phyloP scores from a whole-genome alignment of 2,329 filamentous ascomycete species.

The Neophaeococcomyces aloes region DNA sequence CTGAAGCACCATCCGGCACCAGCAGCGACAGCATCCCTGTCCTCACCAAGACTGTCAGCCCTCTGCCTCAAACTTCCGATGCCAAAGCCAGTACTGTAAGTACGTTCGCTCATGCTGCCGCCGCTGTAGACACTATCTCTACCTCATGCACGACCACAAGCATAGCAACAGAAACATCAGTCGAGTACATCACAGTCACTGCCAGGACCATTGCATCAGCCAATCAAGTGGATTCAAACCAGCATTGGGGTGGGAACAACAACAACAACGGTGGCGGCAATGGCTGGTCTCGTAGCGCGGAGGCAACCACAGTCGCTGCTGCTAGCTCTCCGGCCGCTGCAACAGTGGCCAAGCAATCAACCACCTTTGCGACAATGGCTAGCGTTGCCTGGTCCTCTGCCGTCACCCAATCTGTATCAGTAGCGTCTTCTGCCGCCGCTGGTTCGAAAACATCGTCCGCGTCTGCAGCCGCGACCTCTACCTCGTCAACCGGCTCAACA shows the following conservation, averaged over 20 bases:
- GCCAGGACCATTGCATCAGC: conserved; percentile 8
- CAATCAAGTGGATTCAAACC: not conserved
- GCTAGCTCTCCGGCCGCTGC: too few relatives aligned
- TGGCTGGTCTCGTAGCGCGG: not conserved
- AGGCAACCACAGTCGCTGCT: not conserved
- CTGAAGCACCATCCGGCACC: conserved; percentile 8
- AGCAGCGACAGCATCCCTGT: conserved; percentile 6
- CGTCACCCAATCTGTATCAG: too few relatives aligned
- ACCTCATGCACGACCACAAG: conserved; percentile 14
- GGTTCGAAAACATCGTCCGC: too few relatives aligned
- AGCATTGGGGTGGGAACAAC: not conserved
- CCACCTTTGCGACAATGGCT: conserved; percentile 16
- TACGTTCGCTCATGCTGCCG: conserved; percentile 10
- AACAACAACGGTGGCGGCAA: not conserved
- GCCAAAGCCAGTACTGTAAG: not conserved
- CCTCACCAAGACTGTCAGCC: conserved; percentile 11
- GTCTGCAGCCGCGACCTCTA: conserved; percentile 10
- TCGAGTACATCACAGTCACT: conserved; percentile 23
- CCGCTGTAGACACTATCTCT: conserved; percentile 5
- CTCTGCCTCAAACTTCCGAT: conserved; percentile 5
- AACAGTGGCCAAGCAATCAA: conserved; percentile 11
- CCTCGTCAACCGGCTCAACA: conserved; percentile 11
- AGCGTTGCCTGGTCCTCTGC: conserved; percentile 7
- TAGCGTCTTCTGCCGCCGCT: too few relatives aligned
- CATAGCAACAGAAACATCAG: conserved; percentile 19